phyloP scores from a whole-genome alignment of 176 grass and related monocot species.

The Saccharum spontaneum region DNA sequence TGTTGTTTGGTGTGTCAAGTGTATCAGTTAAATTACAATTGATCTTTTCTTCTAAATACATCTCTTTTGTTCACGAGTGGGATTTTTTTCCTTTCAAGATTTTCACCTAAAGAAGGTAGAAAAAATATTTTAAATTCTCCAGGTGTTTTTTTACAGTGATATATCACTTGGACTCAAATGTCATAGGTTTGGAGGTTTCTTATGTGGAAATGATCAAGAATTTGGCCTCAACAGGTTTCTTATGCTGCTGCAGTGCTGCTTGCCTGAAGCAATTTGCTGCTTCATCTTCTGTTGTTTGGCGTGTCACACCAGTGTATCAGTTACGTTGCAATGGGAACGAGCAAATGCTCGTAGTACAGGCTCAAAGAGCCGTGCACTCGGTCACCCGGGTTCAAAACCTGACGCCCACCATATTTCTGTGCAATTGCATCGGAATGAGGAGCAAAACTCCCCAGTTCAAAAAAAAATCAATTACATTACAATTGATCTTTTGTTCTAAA shows the following conservation, averaged over 20 bases:
- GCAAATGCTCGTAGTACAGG: too few species aligned
- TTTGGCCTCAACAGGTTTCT: background rate
- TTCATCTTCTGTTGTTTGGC: slow-evolving; percentile 49
- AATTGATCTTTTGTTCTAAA: background rate
- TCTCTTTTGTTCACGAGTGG: background rate
- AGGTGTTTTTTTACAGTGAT: background rate
- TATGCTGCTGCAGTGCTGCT: background rate
- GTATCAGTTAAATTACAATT: slow-evolving; percentile 28
- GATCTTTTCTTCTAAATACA: background rate
- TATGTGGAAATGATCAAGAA: background rate
- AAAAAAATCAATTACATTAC: background rate
- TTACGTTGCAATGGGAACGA: background rate
- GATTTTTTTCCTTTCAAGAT: background rate
- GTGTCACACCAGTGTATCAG: slow-evolving; percentile 40
- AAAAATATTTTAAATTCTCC: background rate
- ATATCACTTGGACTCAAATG: background rate
- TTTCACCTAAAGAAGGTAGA: background rate
- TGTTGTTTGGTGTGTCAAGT: slow-evolving; percentile 45
- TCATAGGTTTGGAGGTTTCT: background rate
- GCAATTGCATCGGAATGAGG: too few species aligned
- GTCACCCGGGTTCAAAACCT: too few species aligned
- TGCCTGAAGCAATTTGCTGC: slow-evolving; percentile 17
- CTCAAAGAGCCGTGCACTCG: too few species aligned
- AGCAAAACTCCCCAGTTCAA: too few species aligned
- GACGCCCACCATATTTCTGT: too few species aligned